Conservation (phyloP, 371 early-diverging fungal genomes). For the Catenaria anguillulae region DNA sequence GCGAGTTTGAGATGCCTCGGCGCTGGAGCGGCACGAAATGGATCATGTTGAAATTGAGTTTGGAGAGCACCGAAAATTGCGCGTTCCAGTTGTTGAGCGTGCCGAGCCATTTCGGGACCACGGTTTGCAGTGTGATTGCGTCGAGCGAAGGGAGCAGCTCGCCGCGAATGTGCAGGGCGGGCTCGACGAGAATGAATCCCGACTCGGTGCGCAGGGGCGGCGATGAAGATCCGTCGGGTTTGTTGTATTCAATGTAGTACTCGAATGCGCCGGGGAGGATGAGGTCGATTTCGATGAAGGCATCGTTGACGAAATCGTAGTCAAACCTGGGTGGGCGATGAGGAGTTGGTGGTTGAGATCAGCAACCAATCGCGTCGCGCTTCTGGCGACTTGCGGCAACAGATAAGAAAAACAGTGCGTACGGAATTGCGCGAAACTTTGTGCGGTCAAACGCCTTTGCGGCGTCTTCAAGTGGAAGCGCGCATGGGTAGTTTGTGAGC, state of each 20-base stretch:
- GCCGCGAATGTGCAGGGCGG: background rate
- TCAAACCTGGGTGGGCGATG: constrained; percentile 16
- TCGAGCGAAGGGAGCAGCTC: constrained; percentile 35
- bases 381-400: background rate
- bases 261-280: constrained; percentile 64
- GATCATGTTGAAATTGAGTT: constrained; percentile 86
- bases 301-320: constrained; percentile 32
- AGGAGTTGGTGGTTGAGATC: too few species aligned
- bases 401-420: background rate
- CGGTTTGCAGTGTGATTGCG: constrained; percentile 67
- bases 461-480: background rate
- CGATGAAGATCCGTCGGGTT: background rate
- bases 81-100: constrained; percentile 58
- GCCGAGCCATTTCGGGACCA: constrained; percentile 92
- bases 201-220: background rate
- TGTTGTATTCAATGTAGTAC: constrained; percentile 61
- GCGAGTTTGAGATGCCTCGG: constrained; percentile 81
- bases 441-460: background rate
- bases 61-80: constrained; percentile 46
- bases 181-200: constrained; percentile 6
- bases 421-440: background rate
- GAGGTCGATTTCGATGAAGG: constrained; percentile 52
- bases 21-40: constrained; percentile 89
- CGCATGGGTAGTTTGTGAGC: background rate
- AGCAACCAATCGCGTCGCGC: too few species aligned